A percentile compares a stretch with the other conserved stretches of the same genome.
Evolutionary conservation across 1,284 basidiomycete genomes (phyloP).

Genomic region (Cerioporus squamosus): DNA sequence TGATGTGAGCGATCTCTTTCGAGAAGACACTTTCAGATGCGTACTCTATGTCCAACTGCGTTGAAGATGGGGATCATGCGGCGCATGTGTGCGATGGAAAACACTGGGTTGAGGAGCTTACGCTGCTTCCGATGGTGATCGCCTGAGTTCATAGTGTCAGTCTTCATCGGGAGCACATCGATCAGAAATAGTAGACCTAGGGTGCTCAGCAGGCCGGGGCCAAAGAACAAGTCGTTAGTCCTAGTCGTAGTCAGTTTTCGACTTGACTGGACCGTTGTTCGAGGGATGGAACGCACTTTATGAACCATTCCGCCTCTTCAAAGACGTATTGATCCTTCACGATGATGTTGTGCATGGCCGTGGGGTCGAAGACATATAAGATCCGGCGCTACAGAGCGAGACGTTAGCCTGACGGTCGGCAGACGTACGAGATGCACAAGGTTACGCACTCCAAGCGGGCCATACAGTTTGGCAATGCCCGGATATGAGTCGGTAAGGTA

Average conservation of each 20-base stretch:
- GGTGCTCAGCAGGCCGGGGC: slow-evolving; percentile 12
- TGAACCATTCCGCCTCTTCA: slow-evolving; percentile 18
- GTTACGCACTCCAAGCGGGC: slow-evolving; percentile 14
- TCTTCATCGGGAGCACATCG: neutral
- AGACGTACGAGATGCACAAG: neutral
- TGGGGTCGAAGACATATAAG: slow-evolving; percentile 23
- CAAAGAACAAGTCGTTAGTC: slow-evolving; percentile 9
- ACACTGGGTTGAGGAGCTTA: slow-evolving; percentile 15
- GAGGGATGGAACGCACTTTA: slow-evolving; percentile 7
- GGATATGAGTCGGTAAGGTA: slow-evolving; percentile 7
- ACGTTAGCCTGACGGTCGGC: neutral
- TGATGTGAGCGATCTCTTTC: neutral
- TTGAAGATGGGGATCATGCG: slow-evolving; percentile 15
- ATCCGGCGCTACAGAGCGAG: slow-evolving; percentile 7
- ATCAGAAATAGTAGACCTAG: slow-evolving; percentile 2
- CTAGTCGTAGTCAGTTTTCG: neutral
- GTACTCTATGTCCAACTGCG: slow-evolving; percentile 8
- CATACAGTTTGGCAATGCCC: slow-evolving; percentile 14
- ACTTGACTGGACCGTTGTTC: neutral
- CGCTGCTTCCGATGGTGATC: slow-evolving; percentile 13
- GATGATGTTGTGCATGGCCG: slow-evolving; percentile 19
- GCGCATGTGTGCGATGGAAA: slow-evolving; percentile 14
- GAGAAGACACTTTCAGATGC: neutral
- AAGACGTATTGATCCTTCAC: slow-evolving; percentile 24
- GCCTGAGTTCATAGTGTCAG: neutral